Evolutionary conservation across 495 filamentous ascomycete genomes (phyloP).

Genomic region (Thermothielavioides terrestris): DNA sequence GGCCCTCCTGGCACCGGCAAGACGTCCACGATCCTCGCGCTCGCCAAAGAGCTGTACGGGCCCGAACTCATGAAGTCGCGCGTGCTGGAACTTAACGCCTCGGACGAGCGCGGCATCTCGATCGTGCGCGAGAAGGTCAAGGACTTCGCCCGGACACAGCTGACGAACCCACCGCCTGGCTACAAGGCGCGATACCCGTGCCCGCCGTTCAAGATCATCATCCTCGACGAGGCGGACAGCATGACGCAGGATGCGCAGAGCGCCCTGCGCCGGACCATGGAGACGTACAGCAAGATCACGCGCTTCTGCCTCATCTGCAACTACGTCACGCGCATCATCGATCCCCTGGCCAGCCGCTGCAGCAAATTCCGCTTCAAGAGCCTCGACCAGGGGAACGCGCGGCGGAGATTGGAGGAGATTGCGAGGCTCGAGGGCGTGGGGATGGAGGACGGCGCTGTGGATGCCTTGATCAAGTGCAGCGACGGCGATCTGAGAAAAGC

Average conservation of each 20-base stretch:
- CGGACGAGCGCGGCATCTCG: constrained; percentile 93
- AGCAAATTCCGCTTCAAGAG: constrained; percentile 98
- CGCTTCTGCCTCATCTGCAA: constrained; percentile 97
- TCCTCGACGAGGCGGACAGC: constrained; percentile 93
- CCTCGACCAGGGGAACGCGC: constrained; percentile 74
- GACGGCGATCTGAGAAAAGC: constrained; percentile 94
- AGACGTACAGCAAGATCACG: constrained; percentile 93
- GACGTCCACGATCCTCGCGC: constrained; percentile 92
- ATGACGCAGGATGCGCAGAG: constrained; percentile 99
- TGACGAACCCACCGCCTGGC: constrained; percentile 66
- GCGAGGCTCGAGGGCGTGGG: constrained; percentile 64
- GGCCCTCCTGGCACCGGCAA: constrained; percentile 96
- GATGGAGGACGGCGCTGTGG: constrained; percentile 68
- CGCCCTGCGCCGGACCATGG: constrained; percentile 90
- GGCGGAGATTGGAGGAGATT: constrained; percentile 68
- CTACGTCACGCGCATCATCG: constrained; percentile 96
- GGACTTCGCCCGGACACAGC: constrained; percentile 89
- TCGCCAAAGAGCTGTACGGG: constrained; percentile 95
- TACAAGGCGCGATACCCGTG: constrained; percentile 76
- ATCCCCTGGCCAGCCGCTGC: constrained; percentile 84
- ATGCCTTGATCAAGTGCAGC: constrained; percentile 73
- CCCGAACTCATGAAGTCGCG: constrained; percentile 88
- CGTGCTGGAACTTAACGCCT: constrained; percentile 96
- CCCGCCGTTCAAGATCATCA: constrained; percentile 96
- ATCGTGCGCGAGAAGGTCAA: constrained; percentile 99